Evolutionary conservation across 2,329 filamentous ascomycete genomes (phyloP).

Genomic region (Aspergillus pseudotamarii): DNA sequence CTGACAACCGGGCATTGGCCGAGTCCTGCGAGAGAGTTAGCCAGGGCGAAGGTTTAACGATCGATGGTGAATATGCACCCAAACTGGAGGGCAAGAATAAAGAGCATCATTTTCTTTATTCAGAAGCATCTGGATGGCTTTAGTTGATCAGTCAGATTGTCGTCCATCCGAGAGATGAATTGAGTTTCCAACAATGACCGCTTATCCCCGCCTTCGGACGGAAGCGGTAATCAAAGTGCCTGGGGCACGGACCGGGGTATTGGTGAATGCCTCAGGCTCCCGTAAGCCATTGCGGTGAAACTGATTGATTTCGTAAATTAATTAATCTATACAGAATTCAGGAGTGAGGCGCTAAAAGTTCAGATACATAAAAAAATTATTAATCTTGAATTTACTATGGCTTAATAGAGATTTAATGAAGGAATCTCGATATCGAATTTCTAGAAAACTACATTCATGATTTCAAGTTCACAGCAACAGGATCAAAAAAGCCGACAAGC

Average conservation of each 20-base stretch:
- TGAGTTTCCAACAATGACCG: background rate
- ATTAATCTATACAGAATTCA: too few species aligned
- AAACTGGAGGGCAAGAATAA: slow-evolving; percentile 20
- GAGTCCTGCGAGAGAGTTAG: slow-evolving; percentile 34
- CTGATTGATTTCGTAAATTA: too few species aligned
- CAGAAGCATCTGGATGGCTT: slow-evolving; percentile 11
- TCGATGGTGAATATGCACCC: slow-evolving; percentile 13
- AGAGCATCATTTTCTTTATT: slow-evolving; percentile 12
- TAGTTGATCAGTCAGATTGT: background rate
- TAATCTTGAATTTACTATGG: too few species aligned
- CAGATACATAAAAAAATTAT: too few species aligned
- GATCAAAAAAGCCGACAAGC: too few species aligned
- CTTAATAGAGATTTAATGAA: too few species aligned
- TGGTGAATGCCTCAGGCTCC: background rate
- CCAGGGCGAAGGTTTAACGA: background rate
- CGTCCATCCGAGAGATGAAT: background rate
- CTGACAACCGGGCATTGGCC: slow-evolving; percentile 36
- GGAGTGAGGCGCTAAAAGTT: too few species aligned
- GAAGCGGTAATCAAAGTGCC: background rate
- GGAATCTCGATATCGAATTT: too few species aligned
- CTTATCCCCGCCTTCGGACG: background rate
- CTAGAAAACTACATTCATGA: too few species aligned
- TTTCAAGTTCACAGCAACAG: too few species aligned
- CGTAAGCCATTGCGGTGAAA: too few species aligned
- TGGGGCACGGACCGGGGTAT: background rate